Evolutionary conservation across 805 yeast genomes (phyloP), one percentile per base, ranked within the genome.

Genomic region (Komagataella kurtzmanii): DNA sequence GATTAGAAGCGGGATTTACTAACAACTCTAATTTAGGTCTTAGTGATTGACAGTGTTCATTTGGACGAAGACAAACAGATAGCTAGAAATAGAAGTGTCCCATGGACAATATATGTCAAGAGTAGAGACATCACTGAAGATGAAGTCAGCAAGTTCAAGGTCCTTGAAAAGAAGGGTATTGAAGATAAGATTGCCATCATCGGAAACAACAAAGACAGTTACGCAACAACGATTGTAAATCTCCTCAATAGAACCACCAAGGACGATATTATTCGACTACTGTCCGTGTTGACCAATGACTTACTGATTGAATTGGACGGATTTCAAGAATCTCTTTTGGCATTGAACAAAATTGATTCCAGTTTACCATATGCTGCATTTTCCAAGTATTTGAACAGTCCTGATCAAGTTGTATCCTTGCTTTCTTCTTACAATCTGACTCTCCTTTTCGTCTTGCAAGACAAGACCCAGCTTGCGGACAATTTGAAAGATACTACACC

Each of bases 71-170:
- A 83, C 51, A 74, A 83, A 58, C 72, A 75, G 56, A 80, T 79
- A 55, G 81, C 88, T 56, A 74, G 93, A 59, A 83, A 86, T 54
- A 78, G 93, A 56, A 81, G 90, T 36, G 79, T 89, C 52, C 95
- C 95, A 36, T 90, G 97, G 97, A 95, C 87, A 61, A 95, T 95
- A 7, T 80, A 85, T 59, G 82, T 86, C 8, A 75, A 96, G 52
- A 82, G 90, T 17, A 81, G 79, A 49, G 76, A 81, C 47, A 72
- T 90, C 44, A 69, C 82, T 47, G 75, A 75, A 50, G 79, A 78
- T 54, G 93, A 88, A 63, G 91, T 90, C 8, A 75, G 58, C 54
- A 52, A 64, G 55, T 54, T 72, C 49, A 66, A 64, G 53, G 59
- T 58, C 30, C 57, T 71, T 47, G 75, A 70, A 52, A 61, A 56